Evolutionary conservation across 2,329 filamentous ascomycete genomes (phyloP), one percentile per base, ranked within the genome.

Genomic region (Cadophora malorum): DNA sequence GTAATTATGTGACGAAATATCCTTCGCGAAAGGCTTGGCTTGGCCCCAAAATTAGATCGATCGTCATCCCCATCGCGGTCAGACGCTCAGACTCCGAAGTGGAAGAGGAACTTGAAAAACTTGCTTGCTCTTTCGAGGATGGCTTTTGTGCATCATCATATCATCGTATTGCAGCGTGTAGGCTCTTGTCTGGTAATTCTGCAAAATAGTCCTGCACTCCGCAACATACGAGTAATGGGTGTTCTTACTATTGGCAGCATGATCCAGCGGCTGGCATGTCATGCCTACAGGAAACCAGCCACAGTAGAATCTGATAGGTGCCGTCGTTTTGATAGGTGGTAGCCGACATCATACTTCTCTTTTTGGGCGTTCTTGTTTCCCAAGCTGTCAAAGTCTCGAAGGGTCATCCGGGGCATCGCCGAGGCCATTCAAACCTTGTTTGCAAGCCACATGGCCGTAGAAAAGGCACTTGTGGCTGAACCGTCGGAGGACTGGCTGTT

Each of bases 381-480:
- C 33, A 47, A 66, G 56, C 60, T 33, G 41, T 66, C 60, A 53
- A 65, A 60, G 16, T 56, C 6, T 67, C 23, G 63, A 66, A 28
- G 55, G 65, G 59, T 67, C 58, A 64, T 63, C 50, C 35, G 64
- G 56, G 23, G 16, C 25, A 31, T 38, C 35, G 50, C 35, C 49
- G 59, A 64, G 47, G 45, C 38, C 31, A 45, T 47, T 55, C 23
- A 31, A 47, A 52, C 23, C 16, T 23, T 28, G 14, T 41, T 63
- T 56, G 52, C 38, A 49, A 65, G 63, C 65, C 63, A 67, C 65
- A 64, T 59, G 50, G 35, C n/a, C 50, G 49, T 31, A 33, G 16
- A 59, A 58, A 67, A 38, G 64, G 65, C 65, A 66, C 60, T 56
- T 68, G 66, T 70, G 68, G 68, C 68, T 70, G 66, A 62, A 61